Evolutionary conservation across 2,329 filamentous ascomycete species (phyloP).

Genomic region (Alternaria angustiovoidea): DNA sequence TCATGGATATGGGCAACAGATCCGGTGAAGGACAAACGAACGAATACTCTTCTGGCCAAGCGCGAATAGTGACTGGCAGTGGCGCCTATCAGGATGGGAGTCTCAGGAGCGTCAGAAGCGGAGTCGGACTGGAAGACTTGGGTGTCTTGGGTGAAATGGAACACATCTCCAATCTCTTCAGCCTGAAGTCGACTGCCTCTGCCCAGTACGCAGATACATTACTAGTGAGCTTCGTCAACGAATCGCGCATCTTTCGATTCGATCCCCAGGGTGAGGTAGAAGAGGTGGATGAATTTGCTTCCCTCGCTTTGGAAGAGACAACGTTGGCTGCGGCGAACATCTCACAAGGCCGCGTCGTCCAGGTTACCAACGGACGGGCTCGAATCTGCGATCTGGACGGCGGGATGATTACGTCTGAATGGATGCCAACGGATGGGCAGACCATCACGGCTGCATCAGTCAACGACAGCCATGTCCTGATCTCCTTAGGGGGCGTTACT

Average conservation of each 20-base stretch:
- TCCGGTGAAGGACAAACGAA: slow-evolving; percentile 81
- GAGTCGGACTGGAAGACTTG: slow-evolving; percentile 88
- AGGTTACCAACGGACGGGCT: slow-evolving; percentile 74
- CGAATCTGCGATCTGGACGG: slow-evolving; percentile 68
- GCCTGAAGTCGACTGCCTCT: slow-evolving; percentile 64
- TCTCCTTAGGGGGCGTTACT: slow-evolving; percentile 78
- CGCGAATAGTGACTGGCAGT: slow-evolving; percentile 89
- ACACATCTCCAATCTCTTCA: slow-evolving; percentile 76
- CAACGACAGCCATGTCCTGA: slow-evolving; percentile 72
- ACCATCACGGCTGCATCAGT: slow-evolving; percentile 80
- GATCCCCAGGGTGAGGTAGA: slow-evolving; percentile 79
- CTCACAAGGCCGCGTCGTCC: slow-evolving; percentile 70
- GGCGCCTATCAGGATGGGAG: slow-evolving; percentile 90
- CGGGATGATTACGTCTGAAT: slow-evolving; percentile 63
- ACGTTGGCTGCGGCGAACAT: slow-evolving; percentile 78
- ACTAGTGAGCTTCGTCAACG: slow-evolving; percentile 80
- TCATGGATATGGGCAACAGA: slow-evolving; percentile 94
- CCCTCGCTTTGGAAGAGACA: slow-evolving; percentile 71
- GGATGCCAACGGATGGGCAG: slow-evolving; percentile 60
- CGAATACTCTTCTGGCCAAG: slow-evolving; percentile 94
- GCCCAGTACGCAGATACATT: slow-evolving; percentile 71
- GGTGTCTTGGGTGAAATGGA: slow-evolving; percentile 83
- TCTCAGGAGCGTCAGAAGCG: slow-evolving; percentile 88
- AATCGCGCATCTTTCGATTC: slow-evolving; percentile 85
- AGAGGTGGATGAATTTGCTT: slow-evolving; percentile 79